These are phyloP conservation scores for Mucor sp. DNA, from an alignment of 371 early-diverging fungal species.

Conservation along the genomic window DNA sequence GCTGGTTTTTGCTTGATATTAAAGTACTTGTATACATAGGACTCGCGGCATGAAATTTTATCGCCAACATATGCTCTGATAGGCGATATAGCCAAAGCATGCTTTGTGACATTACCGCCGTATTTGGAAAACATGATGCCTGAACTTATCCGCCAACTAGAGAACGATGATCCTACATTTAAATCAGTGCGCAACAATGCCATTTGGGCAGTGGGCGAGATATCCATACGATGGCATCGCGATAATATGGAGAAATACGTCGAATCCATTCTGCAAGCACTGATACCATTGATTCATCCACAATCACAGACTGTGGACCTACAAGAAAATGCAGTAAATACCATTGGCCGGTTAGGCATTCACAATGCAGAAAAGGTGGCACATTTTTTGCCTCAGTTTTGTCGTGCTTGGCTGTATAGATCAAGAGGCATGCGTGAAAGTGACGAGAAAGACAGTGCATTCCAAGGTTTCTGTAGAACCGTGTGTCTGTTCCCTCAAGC, in stretches of 20 bases:
- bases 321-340: slow-evolving; percentile 88
- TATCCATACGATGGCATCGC: slow-evolving; percentile 73
- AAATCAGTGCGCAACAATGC: slow-evolving; percentile 88
- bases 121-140: slow-evolving; percentile 75
- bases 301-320: slow-evolving; percentile 53
- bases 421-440: slow-evolving; percentile 75
- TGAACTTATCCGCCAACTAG: slow-evolving; percentile 75
- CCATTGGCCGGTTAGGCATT: slow-evolving; percentile 88
- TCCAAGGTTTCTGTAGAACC: slow-evolving; percentile 85
- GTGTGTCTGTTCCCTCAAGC: slow-evolving; percentile 82
- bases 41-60: slow-evolving; percentile 79
- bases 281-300: slow-evolving; percentile 68
- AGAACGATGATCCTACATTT: slow-evolving; percentile 58
- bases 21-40: slow-evolving; percentile 41
- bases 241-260: slow-evolving; percentile 68
- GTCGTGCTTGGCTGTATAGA: slow-evolving; percentile 69
- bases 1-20: too few species aligned
- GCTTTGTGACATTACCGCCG: slow-evolving; percentile 73
- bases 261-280: slow-evolving; percentile 66
- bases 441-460: slow-evolving; percentile 90
- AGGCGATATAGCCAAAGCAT: slow-evolving; percentile 90
- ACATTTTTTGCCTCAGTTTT: slow-evolving; percentile 67
- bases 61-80: slow-evolving; percentile 93
- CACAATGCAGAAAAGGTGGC: slow-evolving; percentile 75
- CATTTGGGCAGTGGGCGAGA: slow-evolving; percentile 94